Percentiles rank a stretch among this genome's conserved stretches.
phyloP scores from a whole-genome alignment of 2,329 filamentous ascomycete species.

The Elsinoe fawcettii region DNA sequence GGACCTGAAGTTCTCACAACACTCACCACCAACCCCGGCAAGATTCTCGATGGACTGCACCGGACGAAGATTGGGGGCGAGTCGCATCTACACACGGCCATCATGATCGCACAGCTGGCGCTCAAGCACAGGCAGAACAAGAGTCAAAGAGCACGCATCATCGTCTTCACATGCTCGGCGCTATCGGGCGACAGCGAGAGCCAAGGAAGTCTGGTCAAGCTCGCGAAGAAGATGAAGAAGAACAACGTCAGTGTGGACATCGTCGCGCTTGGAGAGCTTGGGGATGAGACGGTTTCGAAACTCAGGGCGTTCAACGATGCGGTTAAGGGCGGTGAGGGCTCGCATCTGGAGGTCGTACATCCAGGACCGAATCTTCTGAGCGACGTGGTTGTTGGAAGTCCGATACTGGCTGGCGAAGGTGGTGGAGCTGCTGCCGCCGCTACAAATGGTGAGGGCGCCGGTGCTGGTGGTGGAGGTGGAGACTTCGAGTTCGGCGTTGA shows the following conservation, averaged over 20 bases:
- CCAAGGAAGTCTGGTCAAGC: constrained; percentile 76
- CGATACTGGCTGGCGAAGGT: constrained; percentile 80
- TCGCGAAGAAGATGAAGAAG: constrained; percentile 99
- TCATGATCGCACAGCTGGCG: constrained; percentile 92
- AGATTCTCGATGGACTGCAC: constrained; percentile 86
- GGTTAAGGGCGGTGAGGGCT: constrained; percentile 85
- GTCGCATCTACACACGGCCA: constrained; percentile 81
- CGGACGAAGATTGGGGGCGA: constrained; percentile 89
- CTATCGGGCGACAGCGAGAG: constrained; percentile 80
- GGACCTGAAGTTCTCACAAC: constrained; percentile 97
- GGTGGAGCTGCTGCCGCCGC: constrained; percentile 51
- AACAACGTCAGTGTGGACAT: constrained; percentile 90
- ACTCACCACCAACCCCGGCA: constrained; percentile 90
- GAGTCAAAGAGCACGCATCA: constrained; percentile 89
- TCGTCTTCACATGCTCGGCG: constrained; percentile 92
- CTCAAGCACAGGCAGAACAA: constrained; percentile 98
- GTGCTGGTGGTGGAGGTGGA: constrained; percentile 51
- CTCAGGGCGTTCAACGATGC: constrained; percentile 87
- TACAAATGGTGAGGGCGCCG: constrained; percentile 38
- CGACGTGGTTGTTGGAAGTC: constrained; percentile 81
- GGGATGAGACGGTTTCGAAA: constrained; percentile 81
- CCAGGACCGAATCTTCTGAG: constrained; percentile 87
- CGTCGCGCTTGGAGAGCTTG: constrained; percentile 86
- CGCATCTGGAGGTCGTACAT: constrained; percentile 81
- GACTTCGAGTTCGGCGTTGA: constrained; percentile 87